Conservation (phyloP, 495 filamentous ascomycete species). For the Daldinia loculata region DNA sequence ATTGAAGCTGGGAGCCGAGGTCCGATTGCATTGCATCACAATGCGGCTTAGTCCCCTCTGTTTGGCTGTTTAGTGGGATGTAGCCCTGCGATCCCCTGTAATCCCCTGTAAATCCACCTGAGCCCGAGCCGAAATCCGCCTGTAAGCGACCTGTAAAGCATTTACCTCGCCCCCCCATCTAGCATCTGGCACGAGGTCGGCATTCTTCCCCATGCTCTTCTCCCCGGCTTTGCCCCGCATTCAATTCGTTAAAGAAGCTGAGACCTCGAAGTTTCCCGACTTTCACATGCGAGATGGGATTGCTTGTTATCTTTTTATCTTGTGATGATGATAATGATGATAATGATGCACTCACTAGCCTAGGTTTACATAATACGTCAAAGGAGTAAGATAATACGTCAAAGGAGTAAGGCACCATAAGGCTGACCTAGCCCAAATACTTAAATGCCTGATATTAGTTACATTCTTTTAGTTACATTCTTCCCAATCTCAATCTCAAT, state of each 20-base stretch:
- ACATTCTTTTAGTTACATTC: not conserved
- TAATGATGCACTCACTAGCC: not conserved
- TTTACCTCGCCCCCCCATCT: not conserved
- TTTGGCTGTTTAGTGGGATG: constrained; percentile 18
- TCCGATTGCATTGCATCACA: constrained; percentile 51
- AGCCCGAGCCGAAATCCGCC: not conserved
- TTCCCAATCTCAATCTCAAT: not conserved
- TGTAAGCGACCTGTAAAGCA: not conserved
- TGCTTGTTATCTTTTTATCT: not conserved
- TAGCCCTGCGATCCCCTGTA: constrained; percentile 1
- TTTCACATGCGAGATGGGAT: constrained; percentile 31
- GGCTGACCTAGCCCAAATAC: not conserved
- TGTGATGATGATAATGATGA: not conserved
- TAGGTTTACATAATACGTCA: not conserved
- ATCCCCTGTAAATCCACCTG: not conserved
- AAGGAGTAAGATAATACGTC: not conserved
- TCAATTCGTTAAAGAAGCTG: constrained; percentile 19
- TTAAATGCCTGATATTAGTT: not conserved
- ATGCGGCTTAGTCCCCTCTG: constrained; percentile 21
- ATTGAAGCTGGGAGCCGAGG: constrained; percentile 42
- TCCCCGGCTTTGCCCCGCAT: constrained; percentile 35
- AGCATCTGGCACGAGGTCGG: constrained; percentile 23
- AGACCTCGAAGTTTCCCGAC: not conserved
- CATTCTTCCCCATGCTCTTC: constrained; percentile 22
- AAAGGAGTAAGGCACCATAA: not conserved